These are phyloP conservation scores for Kockiozyma suomiensis DNA, from an alignment of 805 yeast genomes.

Conservation along the genomic window DNA sequence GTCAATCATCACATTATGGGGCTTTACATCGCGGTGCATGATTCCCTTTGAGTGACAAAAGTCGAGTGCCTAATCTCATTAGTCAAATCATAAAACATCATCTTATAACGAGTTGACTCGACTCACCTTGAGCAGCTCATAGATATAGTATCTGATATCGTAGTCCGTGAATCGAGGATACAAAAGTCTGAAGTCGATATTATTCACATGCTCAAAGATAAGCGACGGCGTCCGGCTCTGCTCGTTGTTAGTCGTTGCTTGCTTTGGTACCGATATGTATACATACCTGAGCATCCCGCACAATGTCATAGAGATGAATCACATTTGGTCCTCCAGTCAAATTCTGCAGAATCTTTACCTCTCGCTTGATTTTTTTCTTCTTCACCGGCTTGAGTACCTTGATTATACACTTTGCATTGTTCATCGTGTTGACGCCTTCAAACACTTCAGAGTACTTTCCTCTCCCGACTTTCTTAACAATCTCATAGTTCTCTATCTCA, in stretches of 20 bases:
- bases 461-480: slow-evolving; percentile 80
- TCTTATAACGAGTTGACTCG: too few species aligned
- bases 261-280: too few species aligned
- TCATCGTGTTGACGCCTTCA: slow-evolving; percentile 72
- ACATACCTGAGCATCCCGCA: slow-evolving; percentile 72
- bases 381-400: slow-evolving; percentile 92
- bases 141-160: slow-evolving; percentile 83
- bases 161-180: slow-evolving; percentile 74
- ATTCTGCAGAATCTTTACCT: slow-evolving; percentile 83
- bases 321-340: slow-evolving; percentile 84
- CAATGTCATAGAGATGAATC: slow-evolving; percentile 74
- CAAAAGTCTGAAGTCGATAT: slow-evolving; percentile 77
- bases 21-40: slow-evolving; percentile 94
- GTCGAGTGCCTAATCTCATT: slow-evolving; percentile 64
- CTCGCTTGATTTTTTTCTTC: slow-evolving; percentile 86
- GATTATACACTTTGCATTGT: slow-evolving; percentile 70
- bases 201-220: slow-evolving; percentile 80
- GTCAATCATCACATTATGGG: slow-evolving; percentile 95
- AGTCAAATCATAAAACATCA: too few species aligned
- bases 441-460: slow-evolving; percentile 97
- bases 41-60: slow-evolving; percentile 93
- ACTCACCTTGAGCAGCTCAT: slow-evolving; percentile 60
- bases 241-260: neutral
- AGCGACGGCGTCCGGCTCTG: slow-evolving; percentile 77
- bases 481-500: slow-evolving; percentile 64